A percentile compares a stretch with the other conserved stretches of the same genome.
These are phyloP conservation scores for Vitellaria paradoxa DNA, from an alignment of 179 eudicot genomes.

Conservation along the genomic window DNA sequence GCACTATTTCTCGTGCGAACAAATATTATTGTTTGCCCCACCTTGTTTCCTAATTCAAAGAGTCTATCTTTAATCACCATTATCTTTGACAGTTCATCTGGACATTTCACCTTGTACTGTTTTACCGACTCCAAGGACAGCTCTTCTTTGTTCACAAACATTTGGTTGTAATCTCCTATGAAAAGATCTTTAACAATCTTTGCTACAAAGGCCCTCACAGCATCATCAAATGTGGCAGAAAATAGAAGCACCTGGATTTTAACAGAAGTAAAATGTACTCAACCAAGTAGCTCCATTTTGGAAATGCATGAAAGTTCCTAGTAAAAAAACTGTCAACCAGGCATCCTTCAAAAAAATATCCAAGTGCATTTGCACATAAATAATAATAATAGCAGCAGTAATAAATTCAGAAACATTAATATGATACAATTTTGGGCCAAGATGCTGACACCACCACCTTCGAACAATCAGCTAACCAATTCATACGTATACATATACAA, in stretches of 20 bases:
- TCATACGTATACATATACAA: no score
- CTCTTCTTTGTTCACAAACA: constrained; percentile 88
- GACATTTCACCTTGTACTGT: constrained; percentile 82
- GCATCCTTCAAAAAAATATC: no score
- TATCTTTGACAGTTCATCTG: constrained; percentile 75
- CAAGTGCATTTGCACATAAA: no score
- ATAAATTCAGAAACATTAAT: no score
- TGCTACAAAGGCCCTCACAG: constrained; percentile 61
- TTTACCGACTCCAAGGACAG: constrained; percentile 74
- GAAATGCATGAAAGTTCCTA: no score
- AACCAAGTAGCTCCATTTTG: no score
- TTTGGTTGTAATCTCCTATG: constrained; percentile 57
- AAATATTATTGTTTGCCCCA: constrained; percentile 91
- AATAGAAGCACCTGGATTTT: constrained; percentile 73
- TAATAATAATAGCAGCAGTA: no score
- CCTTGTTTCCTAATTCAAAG: constrained; percentile 70
- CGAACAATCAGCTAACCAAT: no score
- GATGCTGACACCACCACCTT: no score
- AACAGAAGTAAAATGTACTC: no score
- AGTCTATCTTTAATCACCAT: constrained; percentile 68
- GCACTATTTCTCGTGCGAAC: constrained; percentile 73
- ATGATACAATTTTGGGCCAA: no score
- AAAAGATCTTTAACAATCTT: constrained; percentile 51
- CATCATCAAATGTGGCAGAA: constrained; percentile 88
- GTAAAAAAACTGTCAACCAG: no score